Evolutionary conservation across 2,329 filamentous ascomycete species (phyloP), one percentile per base, ranked within the genome.

Genomic region (Trichoderma pleuroti): DNA sequence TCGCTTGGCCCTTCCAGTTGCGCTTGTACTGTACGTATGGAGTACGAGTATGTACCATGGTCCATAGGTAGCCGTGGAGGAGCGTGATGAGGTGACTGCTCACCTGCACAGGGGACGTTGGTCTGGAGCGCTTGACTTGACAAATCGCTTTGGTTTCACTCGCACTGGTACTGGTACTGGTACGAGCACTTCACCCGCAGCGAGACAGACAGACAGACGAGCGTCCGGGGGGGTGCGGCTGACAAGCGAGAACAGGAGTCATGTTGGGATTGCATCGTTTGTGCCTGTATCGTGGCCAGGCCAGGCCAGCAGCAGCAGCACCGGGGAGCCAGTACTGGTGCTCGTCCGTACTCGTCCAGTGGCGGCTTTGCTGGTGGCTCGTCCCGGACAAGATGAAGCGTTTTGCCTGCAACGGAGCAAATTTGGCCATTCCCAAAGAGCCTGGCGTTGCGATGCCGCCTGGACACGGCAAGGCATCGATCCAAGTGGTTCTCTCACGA

Each of bases 71-170:
- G 26, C 64, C 30, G 39, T 56, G 21, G 56, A 11, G 61, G 46
- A 28, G 59, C 21, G 24, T 56, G 57, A 32, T 56, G 11, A 62
- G 57, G 54, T 57, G 67, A 70, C 67, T 70, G 67, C 59, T 70
- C 67, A 63, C 59, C 67, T 70, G 67, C 67, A 63, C 32, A 32
- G 21, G 21, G 46, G 56, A 57, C n/a, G 59, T 56, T 70, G 67
- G 67, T 30, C 26, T 34, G 32, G 46, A 63, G 59, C 56, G 26
- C 36, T 60, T 32, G 65, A 49, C 34, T 36, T 60, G 65, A 68
- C 65, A 49, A 68, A 49, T 49, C 54, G 54, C 10, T 46, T 34
- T 26, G 39, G 26, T n/a, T 39, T 30, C 39, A n/a, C 8, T 42
- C 8, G 39, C 39, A 42, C 39, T n/a, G 39, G 39, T n/a, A 14